phyloP scores from a whole-genome alignment of 2,329 filamentous ascomycete species.

The Nemania serpens region DNA sequence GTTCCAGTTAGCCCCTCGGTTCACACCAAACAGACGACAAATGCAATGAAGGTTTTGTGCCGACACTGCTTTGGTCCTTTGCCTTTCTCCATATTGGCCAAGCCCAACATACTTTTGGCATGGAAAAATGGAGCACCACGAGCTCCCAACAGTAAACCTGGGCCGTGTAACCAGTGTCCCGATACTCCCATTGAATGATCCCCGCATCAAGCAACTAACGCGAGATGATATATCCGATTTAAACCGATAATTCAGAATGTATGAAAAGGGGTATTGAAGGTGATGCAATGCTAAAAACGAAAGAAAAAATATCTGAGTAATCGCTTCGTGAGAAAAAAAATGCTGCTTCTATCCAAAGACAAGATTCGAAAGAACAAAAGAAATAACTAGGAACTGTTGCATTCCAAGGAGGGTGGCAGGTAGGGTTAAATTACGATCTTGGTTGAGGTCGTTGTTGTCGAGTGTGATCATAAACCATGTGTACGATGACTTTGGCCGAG shows the following conservation, averaged over 20 bases:
- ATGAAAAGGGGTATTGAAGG: constrained; percentile 20
- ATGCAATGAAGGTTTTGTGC: neutral
- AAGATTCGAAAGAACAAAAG: constrained; percentile 11
- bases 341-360: neutral
- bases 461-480: constrained; percentile 1
- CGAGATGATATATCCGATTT: neutral
- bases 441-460: neutral
- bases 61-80: neutral
- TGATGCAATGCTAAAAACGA: constrained; percentile 19
- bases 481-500: constrained; percentile 31
- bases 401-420: neutral
- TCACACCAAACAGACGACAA: neutral
- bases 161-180: neutral
- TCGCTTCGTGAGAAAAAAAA: constrained; percentile 5
- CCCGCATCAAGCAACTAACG: neutral
- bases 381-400: neutral
- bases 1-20: neutral
- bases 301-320: constrained; percentile 5
- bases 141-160: neutral
- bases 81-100: neutral
- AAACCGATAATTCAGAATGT: constrained; percentile 4
- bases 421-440: neutral
- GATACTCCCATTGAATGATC: neutral
- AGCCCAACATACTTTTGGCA: constrained; percentile 2
- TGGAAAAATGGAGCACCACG: neutral